Percentiles rank a stretch among this genome's conserved stretches.
These are phyloP conservation scores for Adansonia digitata DNA, from an alignment of 345 rosid species.

Conservation along the genomic window DNA sequence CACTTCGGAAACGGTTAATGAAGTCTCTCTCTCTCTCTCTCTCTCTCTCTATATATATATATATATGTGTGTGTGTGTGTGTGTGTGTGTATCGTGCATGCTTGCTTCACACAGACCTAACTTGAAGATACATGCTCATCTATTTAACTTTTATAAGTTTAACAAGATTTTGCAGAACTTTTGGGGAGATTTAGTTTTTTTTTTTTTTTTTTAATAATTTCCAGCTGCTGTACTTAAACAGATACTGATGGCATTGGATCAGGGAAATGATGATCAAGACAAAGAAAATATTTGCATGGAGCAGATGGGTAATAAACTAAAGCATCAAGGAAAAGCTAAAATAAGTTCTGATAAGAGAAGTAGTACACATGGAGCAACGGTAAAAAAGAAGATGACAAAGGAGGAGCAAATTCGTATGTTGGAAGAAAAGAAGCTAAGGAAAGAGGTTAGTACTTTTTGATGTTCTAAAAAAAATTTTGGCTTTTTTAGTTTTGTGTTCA, in stretches of 20 bases:
- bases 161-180: not conserved
- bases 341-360: constrained; percentile 25
- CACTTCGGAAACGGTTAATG: too few species aligned
- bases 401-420: constrained; percentile 47
- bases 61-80: too few species aligned
- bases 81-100: too few species aligned
- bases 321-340: constrained; percentile 23
- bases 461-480: constrained; percentile 1
- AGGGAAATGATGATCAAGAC: constrained; percentile 49
- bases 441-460: constrained; percentile 54
- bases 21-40: too few species aligned
- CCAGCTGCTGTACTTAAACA: not conserved
- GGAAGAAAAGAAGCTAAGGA: constrained; percentile 75
- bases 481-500: not conserved
- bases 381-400: constrained; percentile 43
- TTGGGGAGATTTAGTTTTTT: not conserved
- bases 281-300: constrained; percentile 48
- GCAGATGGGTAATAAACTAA: constrained; percentile 22
- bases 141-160: not conserved
- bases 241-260: constrained; percentile 15
- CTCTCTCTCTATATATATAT: too few species aligned
- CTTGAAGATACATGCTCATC: not conserved
- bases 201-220: not conserved
- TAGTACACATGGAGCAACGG: constrained; percentile 27
- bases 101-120: not conserved